These are phyloP conservation scores for Colletotrichum sidae DNA, from an alignment of 2,329 filamentous ascomycete species.

Conservation along the genomic window DNA sequence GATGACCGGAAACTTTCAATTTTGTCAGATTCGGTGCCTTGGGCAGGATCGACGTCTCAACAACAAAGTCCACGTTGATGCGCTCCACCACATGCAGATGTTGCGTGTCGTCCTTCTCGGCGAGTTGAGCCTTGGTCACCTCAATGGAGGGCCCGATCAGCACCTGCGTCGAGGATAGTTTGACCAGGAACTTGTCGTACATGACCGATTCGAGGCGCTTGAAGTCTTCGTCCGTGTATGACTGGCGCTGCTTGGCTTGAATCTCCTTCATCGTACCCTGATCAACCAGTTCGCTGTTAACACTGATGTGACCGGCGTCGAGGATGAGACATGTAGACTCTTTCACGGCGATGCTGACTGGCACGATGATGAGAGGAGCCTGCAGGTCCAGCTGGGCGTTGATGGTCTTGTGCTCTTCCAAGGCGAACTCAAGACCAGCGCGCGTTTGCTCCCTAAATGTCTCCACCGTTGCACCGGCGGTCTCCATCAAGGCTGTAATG, in stretches of 20 bases:
- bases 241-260: conserved; percentile 87
- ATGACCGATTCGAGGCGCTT: conserved; percentile 89
- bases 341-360: conserved; percentile 87
- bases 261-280: conserved; percentile 90
- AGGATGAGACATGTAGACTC: conserved; percentile 91
- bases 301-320: conserved; percentile 94
- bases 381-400: conserved; percentile 96
- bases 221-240: conserved; percentile 91
- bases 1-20: conserved; percentile 88
- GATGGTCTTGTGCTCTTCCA: conserved; percentile 98
- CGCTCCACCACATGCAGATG: conserved; percentile 92
- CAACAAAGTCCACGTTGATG: conserved; percentile 96
- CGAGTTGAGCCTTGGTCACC: conserved; percentile 85
- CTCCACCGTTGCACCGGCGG: conserved; percentile 94
- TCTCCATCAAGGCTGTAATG: conserved; percentile 94
- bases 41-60: conserved; percentile 97
- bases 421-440: conserved; percentile 93
- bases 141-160: conserved; percentile 94
- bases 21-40: conserved; percentile 94
- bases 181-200: conserved; percentile 97
- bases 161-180: conserved; percentile 93
- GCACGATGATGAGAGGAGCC: conserved; percentile 94
- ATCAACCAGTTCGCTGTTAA: conserved; percentile 94
- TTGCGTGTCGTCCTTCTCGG: conserved; percentile 73
- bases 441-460: conserved; percentile 94